A percentile compares a stretch with the other conserved stretches of the same genome.
Evolutionary conservation across 495 filamentous ascomycete species (phyloP).

Genomic region (Cryomyces antarcticus): DNA sequence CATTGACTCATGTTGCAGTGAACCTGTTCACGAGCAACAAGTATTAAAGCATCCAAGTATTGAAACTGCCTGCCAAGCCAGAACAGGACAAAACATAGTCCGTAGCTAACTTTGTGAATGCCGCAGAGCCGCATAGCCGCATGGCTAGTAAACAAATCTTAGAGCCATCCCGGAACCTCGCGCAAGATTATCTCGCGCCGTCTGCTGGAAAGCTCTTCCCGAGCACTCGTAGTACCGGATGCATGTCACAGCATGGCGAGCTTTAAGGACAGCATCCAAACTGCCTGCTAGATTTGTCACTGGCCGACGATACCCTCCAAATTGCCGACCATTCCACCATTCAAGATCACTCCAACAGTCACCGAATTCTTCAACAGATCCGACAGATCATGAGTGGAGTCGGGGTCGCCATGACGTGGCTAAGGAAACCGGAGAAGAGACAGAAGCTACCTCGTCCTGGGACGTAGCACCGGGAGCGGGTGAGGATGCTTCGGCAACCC

Average conservation of each 20-base stretch:
- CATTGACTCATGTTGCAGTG: too few relatives aligned
- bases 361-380: slow-evolving; percentile 5
- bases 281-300: slow-evolving; percentile 7
- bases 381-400: neutral
- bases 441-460: neutral
- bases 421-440: neutral
- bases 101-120: too few relatives aligned
- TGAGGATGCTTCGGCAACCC: neutral
- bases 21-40: too few relatives aligned
- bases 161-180: too few relatives aligned
- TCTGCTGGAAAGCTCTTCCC: too few relatives aligned
- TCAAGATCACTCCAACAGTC: slow-evolving; percentile 3
- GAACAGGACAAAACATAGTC: too few relatives aligned
- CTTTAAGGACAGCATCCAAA: slow-evolving; percentile 6
- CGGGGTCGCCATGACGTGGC: neutral
- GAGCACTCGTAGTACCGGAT: slow-evolving; percentile 1
- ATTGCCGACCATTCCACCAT: slow-evolving; percentile 9
- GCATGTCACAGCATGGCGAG: slow-evolving; percentile 9
- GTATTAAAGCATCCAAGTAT: too few relatives aligned
- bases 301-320: slow-evolving; percentile 13
- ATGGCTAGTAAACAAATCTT: too few relatives aligned
- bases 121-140: too few relatives aligned
- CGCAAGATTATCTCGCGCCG: too few relatives aligned
- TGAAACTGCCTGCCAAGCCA: too few relatives aligned
- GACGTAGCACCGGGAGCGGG: neutral